Percentiles rank a stretch among this genome's conserved stretches.
phyloP scores from a whole-genome alignment of 345 rosid species.

The Citrus glauca region DNA sequence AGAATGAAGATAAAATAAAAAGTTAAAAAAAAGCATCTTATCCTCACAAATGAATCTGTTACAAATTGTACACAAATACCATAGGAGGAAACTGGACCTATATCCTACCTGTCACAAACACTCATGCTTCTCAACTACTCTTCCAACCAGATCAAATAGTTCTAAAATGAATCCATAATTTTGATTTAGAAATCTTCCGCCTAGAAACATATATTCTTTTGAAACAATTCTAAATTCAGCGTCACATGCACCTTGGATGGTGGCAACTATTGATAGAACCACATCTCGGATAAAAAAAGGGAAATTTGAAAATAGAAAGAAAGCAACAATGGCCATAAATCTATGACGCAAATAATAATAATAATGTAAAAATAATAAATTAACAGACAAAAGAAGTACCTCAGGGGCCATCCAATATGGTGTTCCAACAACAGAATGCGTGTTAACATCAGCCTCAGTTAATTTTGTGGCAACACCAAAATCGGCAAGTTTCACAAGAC shows the following conservation, averaged over 20 bases:
- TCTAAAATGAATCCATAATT: not conserved
- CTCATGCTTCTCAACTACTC: not conserved
- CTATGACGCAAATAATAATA: not conserved
- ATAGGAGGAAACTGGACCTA: not conserved
- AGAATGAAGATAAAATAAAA: not conserved
- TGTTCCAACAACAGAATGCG: constrained; percentile 95
- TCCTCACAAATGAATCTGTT: not conserved
- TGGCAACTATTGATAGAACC: not conserved
- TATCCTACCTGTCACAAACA: not conserved
- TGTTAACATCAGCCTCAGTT: constrained; percentile 95
- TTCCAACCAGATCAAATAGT: not conserved
- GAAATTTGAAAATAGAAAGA: not conserved
- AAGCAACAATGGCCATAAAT: not conserved
- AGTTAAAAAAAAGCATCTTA: not conserved
- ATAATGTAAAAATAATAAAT: not conserved
- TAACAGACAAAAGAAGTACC: constrained; percentile 38
- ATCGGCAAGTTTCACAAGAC: constrained; percentile 99
- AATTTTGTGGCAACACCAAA: constrained; percentile 99
- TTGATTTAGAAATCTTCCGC: not conserved
- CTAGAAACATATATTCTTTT: not conserved
- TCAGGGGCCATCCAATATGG: constrained; percentile 99
- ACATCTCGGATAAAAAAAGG: not conserved
- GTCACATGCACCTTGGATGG: not conserved
- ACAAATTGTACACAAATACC: not conserved
- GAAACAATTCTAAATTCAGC: not conserved